Percentiles rank a stretch among this genome's conserved stretches.
These are phyloP conservation scores for Metarhizium humberi DNA, from an alignment of 2,329 filamentous ascomycete genomes.

Conservation along the genomic window DNA sequence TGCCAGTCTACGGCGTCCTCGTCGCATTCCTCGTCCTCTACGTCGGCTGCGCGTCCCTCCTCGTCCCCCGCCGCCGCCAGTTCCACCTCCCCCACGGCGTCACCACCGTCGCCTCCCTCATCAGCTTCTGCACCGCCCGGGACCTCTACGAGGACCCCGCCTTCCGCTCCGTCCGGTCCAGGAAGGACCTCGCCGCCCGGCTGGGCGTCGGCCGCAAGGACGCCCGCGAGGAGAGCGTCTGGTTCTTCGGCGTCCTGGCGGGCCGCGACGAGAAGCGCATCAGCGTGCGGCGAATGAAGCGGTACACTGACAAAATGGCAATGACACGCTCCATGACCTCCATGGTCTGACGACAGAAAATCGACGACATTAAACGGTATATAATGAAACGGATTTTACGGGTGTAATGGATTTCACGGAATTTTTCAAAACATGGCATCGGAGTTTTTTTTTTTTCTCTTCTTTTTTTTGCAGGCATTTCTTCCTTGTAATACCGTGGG, in stretches of 20 bases:
- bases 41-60: constrained; percentile 49
- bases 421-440: not conserved
- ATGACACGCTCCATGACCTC: constrained; percentile 17
- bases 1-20: constrained; percentile 64
- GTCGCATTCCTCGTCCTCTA: constrained; percentile 65
- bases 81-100: constrained; percentile 66
- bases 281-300: constrained; percentile 34
- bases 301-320: constrained; percentile 33
- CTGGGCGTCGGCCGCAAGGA: constrained; percentile 46
- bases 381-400: not conserved
- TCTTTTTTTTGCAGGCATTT: not conserved
- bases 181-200: constrained; percentile 57
- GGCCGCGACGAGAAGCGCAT: constrained; percentile 31
- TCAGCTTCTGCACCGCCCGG: constrained; percentile 67
- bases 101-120: constrained; percentile 63
- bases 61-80: constrained; percentile 51
- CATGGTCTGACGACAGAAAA: constrained; percentile 2
- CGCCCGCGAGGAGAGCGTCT: constrained; percentile 38
- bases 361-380: not conserved
- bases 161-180: constrained; percentile 60
- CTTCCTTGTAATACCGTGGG: not conserved
- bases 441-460: not conserved
- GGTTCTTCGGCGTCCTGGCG: constrained; percentile 37
- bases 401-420: not conserved
- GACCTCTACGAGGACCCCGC: constrained; percentile 63